A percentile compares a stretch with the other conserved stretches of the same genome.
phyloP scores from a whole-genome alignment of 2,329 filamentous ascomycete genomes.

The Fusarium succisae region DNA sequence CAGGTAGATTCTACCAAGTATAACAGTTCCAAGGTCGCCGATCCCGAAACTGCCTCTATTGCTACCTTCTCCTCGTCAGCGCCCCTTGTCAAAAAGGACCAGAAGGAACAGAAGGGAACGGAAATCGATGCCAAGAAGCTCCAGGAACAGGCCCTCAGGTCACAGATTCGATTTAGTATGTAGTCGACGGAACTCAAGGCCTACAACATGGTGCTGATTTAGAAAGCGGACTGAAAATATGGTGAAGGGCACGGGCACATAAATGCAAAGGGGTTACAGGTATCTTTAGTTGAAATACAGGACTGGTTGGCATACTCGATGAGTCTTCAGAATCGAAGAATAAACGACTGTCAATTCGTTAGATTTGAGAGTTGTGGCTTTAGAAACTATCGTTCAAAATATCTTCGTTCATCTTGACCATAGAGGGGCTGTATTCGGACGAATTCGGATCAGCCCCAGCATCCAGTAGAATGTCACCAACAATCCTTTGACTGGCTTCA shows the following conservation, averaged over 20 bases:
- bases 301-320: background rate
- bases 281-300: conserved; percentile 16
- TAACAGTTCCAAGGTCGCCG: conserved; percentile 9
- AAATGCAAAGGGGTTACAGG: background rate
- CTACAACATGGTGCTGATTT: background rate
- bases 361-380: background rate
- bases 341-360: background rate
- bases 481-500: conserved; percentile 82
- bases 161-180: conserved; percentile 42
- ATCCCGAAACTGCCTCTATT: conserved; percentile 42
- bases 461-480: conserved; percentile 80
- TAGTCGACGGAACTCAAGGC: conserved; percentile 6
- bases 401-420: conserved; percentile 72
- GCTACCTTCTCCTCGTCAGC: conserved; percentile 39
- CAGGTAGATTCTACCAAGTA: conserved; percentile 20
- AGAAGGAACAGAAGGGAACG: conserved; percentile 20
- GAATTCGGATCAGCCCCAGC: conserved; percentile 71
- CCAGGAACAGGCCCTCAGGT: conserved; percentile 42
- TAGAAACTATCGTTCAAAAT: conserved; percentile 71
- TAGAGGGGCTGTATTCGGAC: conserved; percentile 69
- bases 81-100: conserved; percentile 34
- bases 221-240: background rate
- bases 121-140: conserved; percentile 39
- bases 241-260: background rate
- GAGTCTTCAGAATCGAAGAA: background rate